These are phyloP conservation scores for Coffea canephora DNA, from an alignment of 257 asterid genomes.

Conservation along the genomic window DNA sequence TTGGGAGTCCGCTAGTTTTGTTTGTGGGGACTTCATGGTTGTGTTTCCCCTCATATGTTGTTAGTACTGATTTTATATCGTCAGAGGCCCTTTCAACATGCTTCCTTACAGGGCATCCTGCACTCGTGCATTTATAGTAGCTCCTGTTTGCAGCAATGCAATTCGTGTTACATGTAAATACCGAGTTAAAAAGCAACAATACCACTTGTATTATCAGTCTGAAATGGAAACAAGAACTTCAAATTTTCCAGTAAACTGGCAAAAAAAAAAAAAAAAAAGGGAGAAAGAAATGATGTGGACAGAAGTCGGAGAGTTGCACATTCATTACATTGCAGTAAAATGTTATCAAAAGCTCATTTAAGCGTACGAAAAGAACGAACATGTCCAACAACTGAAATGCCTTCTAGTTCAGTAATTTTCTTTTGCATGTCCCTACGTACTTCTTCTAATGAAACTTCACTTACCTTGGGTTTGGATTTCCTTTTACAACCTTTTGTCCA, in stretches of 20 bases:
- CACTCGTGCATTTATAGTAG: constrained; percentile 85
- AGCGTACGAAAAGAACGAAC: neutral
- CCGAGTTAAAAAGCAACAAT: neutral
- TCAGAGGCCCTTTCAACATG: constrained; percentile 81
- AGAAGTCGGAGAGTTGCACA: neutral
- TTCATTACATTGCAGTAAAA: neutral
- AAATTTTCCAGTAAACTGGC: no score
- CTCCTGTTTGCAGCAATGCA: constrained; percentile 42
- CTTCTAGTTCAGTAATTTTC: neutral
- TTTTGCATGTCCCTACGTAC: neutral
- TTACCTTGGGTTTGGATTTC: constrained; percentile 90
- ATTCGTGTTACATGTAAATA: neutral
- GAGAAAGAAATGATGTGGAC: no score
- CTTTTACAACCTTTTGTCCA: constrained; percentile 88
- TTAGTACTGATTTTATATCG: constrained; percentile 57
- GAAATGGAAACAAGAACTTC: neutral
- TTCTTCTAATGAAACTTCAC: neutral
- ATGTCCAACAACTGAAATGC: neutral
- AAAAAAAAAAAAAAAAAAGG: no score
- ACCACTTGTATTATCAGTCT: neutral
- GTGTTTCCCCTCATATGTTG: constrained; percentile 86
- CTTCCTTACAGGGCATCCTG: constrained; percentile 73
- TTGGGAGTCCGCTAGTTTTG: constrained; percentile 22
- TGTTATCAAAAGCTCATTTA: no score
- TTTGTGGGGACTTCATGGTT: constrained; percentile 58